phyloP scores from a whole-genome alignment of 2,329 filamentous ascomycete genomes.

The Shiraia bambusicola region DNA sequence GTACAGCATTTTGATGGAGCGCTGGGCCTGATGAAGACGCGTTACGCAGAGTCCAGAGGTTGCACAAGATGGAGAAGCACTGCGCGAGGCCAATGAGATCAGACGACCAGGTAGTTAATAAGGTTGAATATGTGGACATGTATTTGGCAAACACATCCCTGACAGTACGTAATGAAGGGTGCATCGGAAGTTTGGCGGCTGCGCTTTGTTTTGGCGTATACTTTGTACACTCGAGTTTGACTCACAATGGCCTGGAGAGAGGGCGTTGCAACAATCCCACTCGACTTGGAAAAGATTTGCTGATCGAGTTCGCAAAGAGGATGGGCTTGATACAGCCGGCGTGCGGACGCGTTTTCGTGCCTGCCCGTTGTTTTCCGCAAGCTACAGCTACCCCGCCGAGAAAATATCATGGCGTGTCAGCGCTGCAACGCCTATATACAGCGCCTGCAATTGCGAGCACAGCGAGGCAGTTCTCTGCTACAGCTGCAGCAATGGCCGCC shows the following conservation, averaged over 20 bases:
- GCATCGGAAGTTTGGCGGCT: conserved; percentile 23
- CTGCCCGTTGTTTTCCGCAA: conserved; percentile 32
- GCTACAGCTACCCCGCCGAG: conserved; percentile 35
- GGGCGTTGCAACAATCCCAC: conserved; percentile 18
- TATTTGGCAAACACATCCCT: conserved; percentile 11
- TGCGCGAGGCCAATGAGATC: neutral
- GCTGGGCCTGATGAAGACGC: neutral
- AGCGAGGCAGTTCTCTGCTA: conserved; percentile 51
- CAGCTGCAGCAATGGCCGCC: conserved; percentile 71
- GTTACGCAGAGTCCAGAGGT: too few relatives aligned
- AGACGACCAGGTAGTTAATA: neutral
- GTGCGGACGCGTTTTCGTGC: conserved; percentile 29
- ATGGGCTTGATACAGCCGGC: conserved; percentile 34
- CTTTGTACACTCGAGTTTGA: conserved; percentile 14
- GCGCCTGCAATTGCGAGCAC: conserved; percentile 6
- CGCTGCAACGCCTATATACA: conserved; percentile 22
- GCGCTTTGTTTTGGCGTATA: conserved; percentile 10
- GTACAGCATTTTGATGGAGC: conserved; percentile 31
- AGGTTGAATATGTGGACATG: neutral
- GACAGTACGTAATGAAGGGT: conserved; percentile 21
- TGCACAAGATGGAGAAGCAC: neutral
- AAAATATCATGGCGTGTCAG: conserved; percentile 27
- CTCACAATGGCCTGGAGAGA: conserved; percentile 20
- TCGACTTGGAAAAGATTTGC: conserved; percentile 30
- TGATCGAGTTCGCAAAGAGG: conserved; percentile 19